Conservation (phyloP, 2,329 filamentous ascomycete species). For the Cyanodermella asteris region DNA sequence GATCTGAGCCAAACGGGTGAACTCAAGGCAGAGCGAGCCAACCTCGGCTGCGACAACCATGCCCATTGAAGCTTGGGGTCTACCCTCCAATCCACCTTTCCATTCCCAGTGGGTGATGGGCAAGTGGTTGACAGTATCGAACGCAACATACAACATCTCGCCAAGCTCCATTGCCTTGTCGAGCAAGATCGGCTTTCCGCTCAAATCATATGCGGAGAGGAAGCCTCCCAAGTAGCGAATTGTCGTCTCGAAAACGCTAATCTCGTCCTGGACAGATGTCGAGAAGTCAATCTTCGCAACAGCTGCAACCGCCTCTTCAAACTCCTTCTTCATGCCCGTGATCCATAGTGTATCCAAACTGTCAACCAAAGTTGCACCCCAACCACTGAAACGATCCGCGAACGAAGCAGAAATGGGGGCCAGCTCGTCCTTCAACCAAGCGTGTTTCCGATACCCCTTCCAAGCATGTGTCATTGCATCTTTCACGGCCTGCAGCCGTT, state of each 20-base stretch:
- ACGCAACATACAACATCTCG: constrained; percentile 59
- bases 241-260: constrained; percentile 77
- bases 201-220: constrained; percentile 69
- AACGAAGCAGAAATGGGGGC: constrained; percentile 44
- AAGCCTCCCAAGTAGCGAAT: constrained; percentile 83
- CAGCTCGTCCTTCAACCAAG: constrained; percentile 76
- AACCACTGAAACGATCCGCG: constrained; percentile 72
- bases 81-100: too few species aligned
- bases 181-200: constrained; percentile 44
- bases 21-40: constrained; percentile 38
- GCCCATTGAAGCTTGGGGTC: constrained; percentile 9
- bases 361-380: constrained; percentile 76
- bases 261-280: constrained; percentile 39
- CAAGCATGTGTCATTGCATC: constrained; percentile 58
- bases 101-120: constrained; percentile 62
- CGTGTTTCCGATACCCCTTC: constrained; percentile 57
- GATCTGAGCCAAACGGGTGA: constrained; percentile 42
- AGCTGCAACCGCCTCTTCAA: constrained; percentile 51
- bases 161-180: constrained; percentile 61
- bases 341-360: constrained; percentile 70
- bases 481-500: constrained; percentile 45
- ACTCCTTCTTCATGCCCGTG: constrained; percentile 57
- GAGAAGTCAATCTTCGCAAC: constrained; percentile 67
- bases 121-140: constrained; percentile 89
- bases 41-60: constrained; percentile 22